These are phyloP conservation scores for Magnusiomyces fungicola DNA, from an alignment of 1,139 yeast species.

Conservation along the genomic window DNA sequence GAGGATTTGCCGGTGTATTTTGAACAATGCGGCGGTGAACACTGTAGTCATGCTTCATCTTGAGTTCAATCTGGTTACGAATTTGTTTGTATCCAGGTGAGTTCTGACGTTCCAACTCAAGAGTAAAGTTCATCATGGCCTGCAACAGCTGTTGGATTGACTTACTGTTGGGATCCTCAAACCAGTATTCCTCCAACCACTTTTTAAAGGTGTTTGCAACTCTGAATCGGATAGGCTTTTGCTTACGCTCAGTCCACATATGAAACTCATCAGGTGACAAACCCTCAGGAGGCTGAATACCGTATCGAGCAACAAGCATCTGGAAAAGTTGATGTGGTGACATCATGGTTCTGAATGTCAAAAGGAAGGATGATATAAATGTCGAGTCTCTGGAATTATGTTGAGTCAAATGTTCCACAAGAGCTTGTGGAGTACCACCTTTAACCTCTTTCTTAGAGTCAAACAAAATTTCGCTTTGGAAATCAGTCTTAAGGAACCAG, in stretches of 20 bases:
- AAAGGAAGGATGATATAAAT: conserved; percentile 63
- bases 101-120: conserved; percentile 40
- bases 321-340: conserved; percentile 59
- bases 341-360: conserved; percentile 73
- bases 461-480: conserved; percentile 62
- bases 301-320: conserved; percentile 57
- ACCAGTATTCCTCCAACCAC: conserved; percentile 74
- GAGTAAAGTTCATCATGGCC: conserved; percentile 53
- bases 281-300: conserved; percentile 81
- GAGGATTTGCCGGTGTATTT: conserved; percentile 19
- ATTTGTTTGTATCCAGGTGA: conserved; percentile 33
- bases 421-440: conserved; percentile 80
- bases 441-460: conserved; percentile 58
- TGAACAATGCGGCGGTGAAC: conserved; percentile 18
- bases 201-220: conserved; percentile 66
- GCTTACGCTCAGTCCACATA: conserved; percentile 71
- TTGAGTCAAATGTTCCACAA: conserved; percentile 76
- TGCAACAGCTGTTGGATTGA: conserved; percentile 32
- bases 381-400: conserved; percentile 63
- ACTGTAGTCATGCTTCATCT: conserved; percentile 22
- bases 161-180: conserved; percentile 28
- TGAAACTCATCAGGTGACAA: conserved; percentile 75
- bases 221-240: conserved; percentile 53
- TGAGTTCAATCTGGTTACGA: conserved; percentile 22
- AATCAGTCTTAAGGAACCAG: conserved; percentile 79